Evolutionary conservation across 225 moss, liverwort and hornwort genomes (phyloP).

Genomic region (Pseudoscleropodium purum): DNA sequence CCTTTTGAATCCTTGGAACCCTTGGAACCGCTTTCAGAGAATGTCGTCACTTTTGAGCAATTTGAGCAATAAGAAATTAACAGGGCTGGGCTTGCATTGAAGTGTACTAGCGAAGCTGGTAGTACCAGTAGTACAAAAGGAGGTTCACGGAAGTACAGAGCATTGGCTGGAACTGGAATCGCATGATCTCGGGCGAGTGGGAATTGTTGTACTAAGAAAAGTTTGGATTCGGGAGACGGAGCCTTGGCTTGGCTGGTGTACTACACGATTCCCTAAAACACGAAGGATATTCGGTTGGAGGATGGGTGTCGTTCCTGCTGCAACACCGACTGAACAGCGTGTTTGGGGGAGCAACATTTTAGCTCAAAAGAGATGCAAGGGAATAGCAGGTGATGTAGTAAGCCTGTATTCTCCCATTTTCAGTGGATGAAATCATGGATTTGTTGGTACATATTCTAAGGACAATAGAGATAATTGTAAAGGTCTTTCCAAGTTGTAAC

Average conservation of each 20-base stretch:
- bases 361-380: neutral
- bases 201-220: neutral
- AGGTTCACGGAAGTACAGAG: neutral
- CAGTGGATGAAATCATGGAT: neutral
- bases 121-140: constrained; percentile 24
- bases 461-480: too few species aligned
- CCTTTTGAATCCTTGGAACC: too few species aligned
- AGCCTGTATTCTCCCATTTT: neutral
- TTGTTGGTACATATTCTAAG: neutral
- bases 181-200: neutral
- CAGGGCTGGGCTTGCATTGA: neutral
- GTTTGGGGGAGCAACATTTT: neutral
- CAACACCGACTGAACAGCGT: neutral
- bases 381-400: too few species aligned
- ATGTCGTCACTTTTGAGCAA: neutral
- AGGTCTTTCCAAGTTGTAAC: too few species aligned
- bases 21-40: neutral
- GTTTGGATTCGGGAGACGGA: neutral
- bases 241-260: neutral
- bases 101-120: constrained; percentile 10
- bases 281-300: neutral
- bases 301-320: neutral
- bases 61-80: neutral
- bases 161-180: neutral
- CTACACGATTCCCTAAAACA: neutral